Percentiles rank a stretch among this genome's conserved stretches.
Evolutionary conservation across 1,284 basidiomycete species (phyloP).

Genomic region (Papiliotrema terrestris): DNA sequence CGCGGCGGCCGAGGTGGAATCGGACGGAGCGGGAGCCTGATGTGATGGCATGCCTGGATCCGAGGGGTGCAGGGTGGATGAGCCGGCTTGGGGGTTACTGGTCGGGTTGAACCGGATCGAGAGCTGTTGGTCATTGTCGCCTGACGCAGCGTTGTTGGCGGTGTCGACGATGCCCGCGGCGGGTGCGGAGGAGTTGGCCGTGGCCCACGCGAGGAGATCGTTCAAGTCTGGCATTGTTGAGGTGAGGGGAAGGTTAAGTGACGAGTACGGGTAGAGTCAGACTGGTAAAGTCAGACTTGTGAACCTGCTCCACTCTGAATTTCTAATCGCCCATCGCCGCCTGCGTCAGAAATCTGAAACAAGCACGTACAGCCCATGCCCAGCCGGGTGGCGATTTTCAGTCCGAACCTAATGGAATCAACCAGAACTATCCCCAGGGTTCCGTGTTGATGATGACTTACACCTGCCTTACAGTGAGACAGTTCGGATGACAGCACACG

Average conservation of each 20-base stretch:
- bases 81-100: slow-evolving; percentile 10
- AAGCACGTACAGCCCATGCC: too few relatives aligned
- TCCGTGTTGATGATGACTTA: too few relatives aligned
- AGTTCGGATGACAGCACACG: too few relatives aligned
- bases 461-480: too few relatives aligned
- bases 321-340: too few relatives aligned
- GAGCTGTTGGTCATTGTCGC: slow-evolving; percentile 14
- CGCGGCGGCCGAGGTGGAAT: slow-evolving; percentile 18
- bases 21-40: slow-evolving; percentile 23
- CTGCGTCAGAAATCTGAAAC: too few relatives aligned
- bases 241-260: not conserved
- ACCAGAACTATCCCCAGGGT: too few relatives aligned
- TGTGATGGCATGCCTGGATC: slow-evolving; percentile 22
- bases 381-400: too few relatives aligned
- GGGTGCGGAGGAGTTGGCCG: slow-evolving; percentile 29
- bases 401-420: too few relatives aligned
- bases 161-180: not conserved
- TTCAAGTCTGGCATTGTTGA: slow-evolving; percentile 36
- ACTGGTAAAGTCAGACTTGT: too few relatives aligned
- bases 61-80: slow-evolving; percentile 38
- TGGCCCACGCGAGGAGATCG: slow-evolving; percentile 35
- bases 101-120: slow-evolving; percentile 37
- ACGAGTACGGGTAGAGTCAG: too few relatives aligned
- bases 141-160: not conserved
- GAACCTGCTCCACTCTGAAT: too few relatives aligned